Percentiles rank a stretch among this genome's conserved stretches.
phyloP scores from a whole-genome alignment of 345 rosid genomes.

The Geranium rotundifolium region DNA sequence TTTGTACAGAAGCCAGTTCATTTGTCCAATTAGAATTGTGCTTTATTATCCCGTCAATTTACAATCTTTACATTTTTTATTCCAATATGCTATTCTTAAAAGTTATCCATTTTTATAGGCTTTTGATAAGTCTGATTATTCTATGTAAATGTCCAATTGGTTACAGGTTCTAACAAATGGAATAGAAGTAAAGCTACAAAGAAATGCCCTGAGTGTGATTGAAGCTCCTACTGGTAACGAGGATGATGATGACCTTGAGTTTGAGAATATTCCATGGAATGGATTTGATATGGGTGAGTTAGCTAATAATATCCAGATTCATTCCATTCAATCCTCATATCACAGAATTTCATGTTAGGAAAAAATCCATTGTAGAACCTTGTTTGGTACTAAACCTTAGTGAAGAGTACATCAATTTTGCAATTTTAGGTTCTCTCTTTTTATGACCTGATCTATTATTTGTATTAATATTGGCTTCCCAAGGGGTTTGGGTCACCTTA shows the following conservation, averaged over 20 bases:
- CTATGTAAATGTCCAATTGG: conserved; percentile 2
- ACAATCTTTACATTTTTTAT: background rate
- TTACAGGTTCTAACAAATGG: conserved; percentile 91
- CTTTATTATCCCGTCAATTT: background rate
- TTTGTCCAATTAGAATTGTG: background rate
- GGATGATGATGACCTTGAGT: conserved; percentile 65
- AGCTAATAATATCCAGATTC: background rate
- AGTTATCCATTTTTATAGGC: background rate
- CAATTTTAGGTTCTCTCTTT: background rate
- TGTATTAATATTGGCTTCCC: background rate
- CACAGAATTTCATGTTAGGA: background rate
- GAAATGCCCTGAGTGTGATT: conserved; percentile 96
- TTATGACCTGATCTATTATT: background rate
- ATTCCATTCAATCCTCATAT: background rate
- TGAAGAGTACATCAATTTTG: background rate
- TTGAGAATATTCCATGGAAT: conserved; percentile 63
- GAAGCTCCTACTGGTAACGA: conserved; percentile 98
- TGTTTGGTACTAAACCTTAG: background rate
- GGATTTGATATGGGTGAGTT: conserved; percentile 74
- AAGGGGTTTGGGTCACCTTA: too few relatives aligned
- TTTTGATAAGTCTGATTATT: background rate
- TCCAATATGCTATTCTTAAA: background rate
- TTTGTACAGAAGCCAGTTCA: background rate
- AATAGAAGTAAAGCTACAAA: conserved; percentile 95
- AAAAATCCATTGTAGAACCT: background rate